These are phyloP conservation scores for Aureobasidium musti DNA, from an alignment of 2,329 filamentous ascomycete species.

Conservation along the genomic window DNA sequence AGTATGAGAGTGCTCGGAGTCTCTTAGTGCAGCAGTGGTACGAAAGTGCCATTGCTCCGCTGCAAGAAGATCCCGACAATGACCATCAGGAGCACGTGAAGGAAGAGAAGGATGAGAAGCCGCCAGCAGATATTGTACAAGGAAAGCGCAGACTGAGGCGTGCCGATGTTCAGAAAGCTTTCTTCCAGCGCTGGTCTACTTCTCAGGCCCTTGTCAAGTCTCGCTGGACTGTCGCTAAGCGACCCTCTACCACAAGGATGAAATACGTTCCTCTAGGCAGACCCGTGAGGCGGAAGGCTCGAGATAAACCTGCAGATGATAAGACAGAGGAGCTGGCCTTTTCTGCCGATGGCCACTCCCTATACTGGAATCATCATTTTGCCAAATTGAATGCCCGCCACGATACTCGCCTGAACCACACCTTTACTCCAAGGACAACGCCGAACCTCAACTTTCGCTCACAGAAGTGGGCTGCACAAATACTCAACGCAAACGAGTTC, in stretches of 20 bases:
- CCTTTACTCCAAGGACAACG: background rate
- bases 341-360: slow-evolving; percentile 21
- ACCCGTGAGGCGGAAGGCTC: background rate
- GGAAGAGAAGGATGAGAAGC: background rate
- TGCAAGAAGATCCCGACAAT: background rate
- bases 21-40: slow-evolving; percentile 30
- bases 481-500: slow-evolving; percentile 31
- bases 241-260: background rate
- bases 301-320: background rate
- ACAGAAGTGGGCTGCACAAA: slow-evolving; percentile 31
- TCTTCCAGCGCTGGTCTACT: background rate
- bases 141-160: background rate
- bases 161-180: background rate
- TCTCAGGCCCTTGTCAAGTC: slow-evolving; percentile 12
- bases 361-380: slow-evolving; percentile 32
- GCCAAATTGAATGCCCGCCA: slow-evolving; percentile 30
- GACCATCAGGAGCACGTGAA: background rate
- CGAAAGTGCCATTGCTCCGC: slow-evolving; percentile 23
- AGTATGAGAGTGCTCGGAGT: slow-evolving; percentile 12
- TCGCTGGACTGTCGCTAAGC: slow-evolving; percentile 25
- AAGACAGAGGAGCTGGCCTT: slow-evolving; percentile 19
- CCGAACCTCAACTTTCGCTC: slow-evolving; percentile 31
- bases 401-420: slow-evolving; percentile 16
- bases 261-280: slow-evolving; percentile 16
- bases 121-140: background rate